Evolutionary conservation across 2,329 filamentous ascomycete species (phyloP).

Genomic region (Arachnomyces sp.): DNA sequence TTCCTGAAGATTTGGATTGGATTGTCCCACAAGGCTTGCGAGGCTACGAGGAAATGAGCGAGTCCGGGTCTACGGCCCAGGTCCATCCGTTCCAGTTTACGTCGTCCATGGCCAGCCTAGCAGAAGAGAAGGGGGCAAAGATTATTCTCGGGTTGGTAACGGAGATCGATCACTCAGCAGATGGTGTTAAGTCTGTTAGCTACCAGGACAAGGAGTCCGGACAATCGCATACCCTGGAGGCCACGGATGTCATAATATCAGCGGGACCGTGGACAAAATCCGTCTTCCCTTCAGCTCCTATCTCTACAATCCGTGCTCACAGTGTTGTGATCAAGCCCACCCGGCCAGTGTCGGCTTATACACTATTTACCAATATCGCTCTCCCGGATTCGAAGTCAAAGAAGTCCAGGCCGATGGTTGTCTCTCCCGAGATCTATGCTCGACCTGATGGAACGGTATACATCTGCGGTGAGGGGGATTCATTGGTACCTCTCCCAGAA

Average conservation of each 20-base stretch:
- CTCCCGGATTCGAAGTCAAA: constrained; percentile 48
- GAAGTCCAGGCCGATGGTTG: constrained; percentile 50
- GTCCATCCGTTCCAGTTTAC: constrained; percentile 92
- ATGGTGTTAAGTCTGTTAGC: constrained; percentile 53
- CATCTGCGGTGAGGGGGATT: constrained; percentile 85
- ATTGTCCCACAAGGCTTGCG: constrained; percentile 58
- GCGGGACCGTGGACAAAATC: constrained; percentile 55
- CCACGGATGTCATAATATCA: constrained; percentile 52
- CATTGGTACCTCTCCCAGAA: constrained; percentile 62
- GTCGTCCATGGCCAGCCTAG: constrained; percentile 68
- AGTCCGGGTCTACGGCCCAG: constrained; percentile 72
- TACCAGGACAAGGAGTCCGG: constrained; percentile 49
- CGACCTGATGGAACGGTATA: constrained; percentile 84
- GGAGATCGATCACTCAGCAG: constrained; percentile 49
- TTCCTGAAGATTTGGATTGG: constrained; percentile 81
- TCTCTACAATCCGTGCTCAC: constrained; percentile 53
- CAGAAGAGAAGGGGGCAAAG: constrained; percentile 58
- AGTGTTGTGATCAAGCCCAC: constrained; percentile 53
- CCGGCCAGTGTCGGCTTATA: constrained; percentile 41
- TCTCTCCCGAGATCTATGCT: constrained; percentile 88
- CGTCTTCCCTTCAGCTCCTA: constrained; percentile 48
- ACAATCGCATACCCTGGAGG: constrained; percentile 42
- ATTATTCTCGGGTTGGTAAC: constrained; percentile 63
- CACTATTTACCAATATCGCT: constrained; percentile 70
- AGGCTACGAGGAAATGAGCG: constrained; percentile 77